phyloP scores from a whole-genome alignment of 1,284 basidiomycete species.

The Austroboletus novae-zelandiae region DNA sequence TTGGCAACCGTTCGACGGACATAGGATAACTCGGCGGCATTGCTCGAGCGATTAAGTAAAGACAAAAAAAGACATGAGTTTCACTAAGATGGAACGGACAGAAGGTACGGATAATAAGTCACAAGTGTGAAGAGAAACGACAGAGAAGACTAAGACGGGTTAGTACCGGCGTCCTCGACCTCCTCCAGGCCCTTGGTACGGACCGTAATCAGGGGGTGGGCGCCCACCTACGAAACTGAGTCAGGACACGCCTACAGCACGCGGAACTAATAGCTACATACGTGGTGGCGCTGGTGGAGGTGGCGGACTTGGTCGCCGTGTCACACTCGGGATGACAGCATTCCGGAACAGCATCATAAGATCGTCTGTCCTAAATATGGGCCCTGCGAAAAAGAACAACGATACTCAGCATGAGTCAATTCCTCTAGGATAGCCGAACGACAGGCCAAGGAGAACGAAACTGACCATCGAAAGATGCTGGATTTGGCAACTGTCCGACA shows the following conservation, averaged over 20 bases:
- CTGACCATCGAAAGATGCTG: conserved; percentile 79
- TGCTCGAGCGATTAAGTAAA: too few species aligned
- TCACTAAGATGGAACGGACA: too few species aligned
- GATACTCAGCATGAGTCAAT: conserved; percentile 14
- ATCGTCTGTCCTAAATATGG: conserved; percentile 84
- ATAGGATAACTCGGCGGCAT: too few species aligned
- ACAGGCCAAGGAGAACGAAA: conserved; percentile 13
- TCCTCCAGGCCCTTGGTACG: conserved; percentile 60
- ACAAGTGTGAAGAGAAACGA: too few species aligned
- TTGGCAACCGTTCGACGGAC: too few species aligned
- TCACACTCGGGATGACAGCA: conserved; percentile 68
- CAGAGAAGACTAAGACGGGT: background rate
- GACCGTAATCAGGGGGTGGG: conserved; percentile 68
- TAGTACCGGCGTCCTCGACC: conserved; percentile 37
- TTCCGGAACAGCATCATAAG: conserved; percentile 77
- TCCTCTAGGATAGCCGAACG: conserved; percentile 5
- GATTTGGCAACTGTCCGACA: conserved; percentile 71
- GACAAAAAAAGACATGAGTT: too few species aligned
- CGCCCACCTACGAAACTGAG: conserved; percentile 41
- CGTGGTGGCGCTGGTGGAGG: conserved; percentile 42
- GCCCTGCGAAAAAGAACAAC: conserved; percentile 50
- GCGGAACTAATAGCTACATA: conserved; percentile 7
- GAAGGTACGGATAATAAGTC: too few species aligned
- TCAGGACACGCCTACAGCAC: conserved; percentile 14
- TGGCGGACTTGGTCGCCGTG: conserved; percentile 46